Percentiles rank a stretch among this genome's conserved stretches.
phyloP scores from a whole-genome alignment of 1,284 basidiomycete species.

The Papiliotrema flavescens region DNA sequence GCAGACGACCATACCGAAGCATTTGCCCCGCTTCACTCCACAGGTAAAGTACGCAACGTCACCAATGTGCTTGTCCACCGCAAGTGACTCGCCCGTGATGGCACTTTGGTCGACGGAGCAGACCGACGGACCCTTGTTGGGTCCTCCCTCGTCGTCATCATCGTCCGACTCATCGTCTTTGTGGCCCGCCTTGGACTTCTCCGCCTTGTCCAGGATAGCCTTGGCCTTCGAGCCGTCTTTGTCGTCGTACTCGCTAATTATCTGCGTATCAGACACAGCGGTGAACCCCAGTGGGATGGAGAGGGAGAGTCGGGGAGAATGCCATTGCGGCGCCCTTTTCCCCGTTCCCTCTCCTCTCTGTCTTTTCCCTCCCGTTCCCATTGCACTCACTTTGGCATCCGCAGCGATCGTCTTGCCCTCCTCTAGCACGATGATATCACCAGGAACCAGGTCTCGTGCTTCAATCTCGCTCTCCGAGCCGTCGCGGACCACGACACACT shows the following conservation, averaged over 20 bases:
- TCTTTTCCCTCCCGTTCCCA: no score
- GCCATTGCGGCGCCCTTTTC: no score
- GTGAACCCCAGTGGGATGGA: no score
- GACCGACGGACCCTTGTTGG: conserved; percentile 54
- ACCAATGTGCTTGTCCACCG: conserved; percentile 57
- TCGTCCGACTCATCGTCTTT: conserved; percentile 31
- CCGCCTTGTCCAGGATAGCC: conserved; percentile 18
- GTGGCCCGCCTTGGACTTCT: conserved; percentile 14
- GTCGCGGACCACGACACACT: conserved; percentile 52
- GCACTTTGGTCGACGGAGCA: conserved; percentile 55
- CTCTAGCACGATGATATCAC: conserved; percentile 53
- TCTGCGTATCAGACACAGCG: no score
- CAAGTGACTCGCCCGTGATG: conserved; percentile 57
- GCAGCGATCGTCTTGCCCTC: conserved; percentile 57
- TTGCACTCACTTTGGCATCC: conserved; percentile 51
- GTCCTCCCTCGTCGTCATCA: conserved; percentile 36
- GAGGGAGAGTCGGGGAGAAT: no score
- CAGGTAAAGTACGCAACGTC: conserved; percentile 53
- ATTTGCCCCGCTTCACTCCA: conserved; percentile 56
- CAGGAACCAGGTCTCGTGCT: conserved; percentile 57
- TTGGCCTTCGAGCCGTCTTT: conserved; percentile 46
- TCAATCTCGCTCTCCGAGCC: conserved; percentile 55
- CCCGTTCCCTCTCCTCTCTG: no score
- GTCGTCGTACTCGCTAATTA: conserved; percentile 53
- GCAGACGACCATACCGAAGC: conserved; percentile 52